A percentile compares a stretch with the other conserved stretches of the same genome.
Evolutionary conservation across 768 basidiomycete species (phyloP).

Genomic region (Boletellus sp.): DNA sequence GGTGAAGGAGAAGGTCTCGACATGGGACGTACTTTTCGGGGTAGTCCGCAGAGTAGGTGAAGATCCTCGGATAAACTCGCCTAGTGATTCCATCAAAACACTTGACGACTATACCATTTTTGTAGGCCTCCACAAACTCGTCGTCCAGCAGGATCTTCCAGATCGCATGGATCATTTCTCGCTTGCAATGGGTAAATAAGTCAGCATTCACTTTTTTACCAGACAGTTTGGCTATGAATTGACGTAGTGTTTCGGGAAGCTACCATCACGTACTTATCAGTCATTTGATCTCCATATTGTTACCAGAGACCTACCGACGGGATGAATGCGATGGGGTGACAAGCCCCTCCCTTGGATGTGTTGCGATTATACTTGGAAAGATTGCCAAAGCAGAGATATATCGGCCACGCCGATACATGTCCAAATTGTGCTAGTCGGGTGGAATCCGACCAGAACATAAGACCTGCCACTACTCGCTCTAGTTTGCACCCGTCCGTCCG

Average conservation of each 20-base stretch:
- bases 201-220: no score
- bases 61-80: neutral
- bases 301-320: no score
- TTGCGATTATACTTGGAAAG: no score
- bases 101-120: neutral
- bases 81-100: neutral
- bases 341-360: no score
- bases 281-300: no score
- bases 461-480: constrained; percentile 9
- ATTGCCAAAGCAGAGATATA: constrained; percentile 23
- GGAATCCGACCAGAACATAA: constrained; percentile 21
- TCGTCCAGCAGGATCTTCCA: constrained; percentile 2
- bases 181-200: constrained; percentile 3
- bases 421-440: constrained; percentile 12
- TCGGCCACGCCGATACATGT: constrained; percentile 19
- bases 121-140: neutral
- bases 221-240: no score
- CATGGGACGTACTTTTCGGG: constrained; percentile 6
- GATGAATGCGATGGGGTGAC: no score
- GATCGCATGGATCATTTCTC: neutral
- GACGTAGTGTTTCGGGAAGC: no score
- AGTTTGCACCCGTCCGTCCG: constrained; percentile 10
- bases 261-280: no score
- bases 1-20: no score
- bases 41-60: constrained; percentile 1